Conservation (phyloP, 768 basidiomycete species). For the Lactarius hengduanensis region DNA sequence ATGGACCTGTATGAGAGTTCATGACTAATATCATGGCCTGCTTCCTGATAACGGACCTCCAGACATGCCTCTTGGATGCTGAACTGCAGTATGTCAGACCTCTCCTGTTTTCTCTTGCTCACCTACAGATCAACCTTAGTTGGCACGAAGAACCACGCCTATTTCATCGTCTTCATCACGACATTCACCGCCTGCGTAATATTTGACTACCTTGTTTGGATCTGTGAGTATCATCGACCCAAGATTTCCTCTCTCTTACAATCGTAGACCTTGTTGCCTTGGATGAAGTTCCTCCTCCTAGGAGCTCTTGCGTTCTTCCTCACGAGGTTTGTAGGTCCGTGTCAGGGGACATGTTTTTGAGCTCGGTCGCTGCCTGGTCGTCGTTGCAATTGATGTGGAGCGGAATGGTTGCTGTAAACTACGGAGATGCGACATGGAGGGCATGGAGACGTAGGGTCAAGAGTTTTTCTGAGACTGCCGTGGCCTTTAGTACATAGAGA, state of each 20-base stretch:
- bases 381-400: constrained; percentile 8
- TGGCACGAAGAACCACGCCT: constrained; percentile 11
- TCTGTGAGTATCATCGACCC: neutral
- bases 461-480: neutral
- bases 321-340: neutral
- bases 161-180: neutral
- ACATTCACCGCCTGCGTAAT: neutral
- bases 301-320: neutral
- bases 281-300: neutral
- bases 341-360: constrained; percentile 11
- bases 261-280: neutral
- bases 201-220: constrained; percentile 17
- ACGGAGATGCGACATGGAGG: neutral
- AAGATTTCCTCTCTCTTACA: neutral
- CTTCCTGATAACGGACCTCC: neutral
- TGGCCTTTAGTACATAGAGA: neutral
- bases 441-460: neutral
- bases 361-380: constrained; percentile 6
- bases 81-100: constrained; percentile 16
- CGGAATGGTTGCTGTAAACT: neutral
- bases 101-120: neutral
- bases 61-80: constrained; percentile 1
- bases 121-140: neutral
- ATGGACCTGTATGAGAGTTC: neutral
- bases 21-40: neutral